Evolutionary conservation across 768 basidiomycete species (phyloP), one percentile per base, ranked within the genome.

Genomic region (Auriculariales sp.): DNA sequence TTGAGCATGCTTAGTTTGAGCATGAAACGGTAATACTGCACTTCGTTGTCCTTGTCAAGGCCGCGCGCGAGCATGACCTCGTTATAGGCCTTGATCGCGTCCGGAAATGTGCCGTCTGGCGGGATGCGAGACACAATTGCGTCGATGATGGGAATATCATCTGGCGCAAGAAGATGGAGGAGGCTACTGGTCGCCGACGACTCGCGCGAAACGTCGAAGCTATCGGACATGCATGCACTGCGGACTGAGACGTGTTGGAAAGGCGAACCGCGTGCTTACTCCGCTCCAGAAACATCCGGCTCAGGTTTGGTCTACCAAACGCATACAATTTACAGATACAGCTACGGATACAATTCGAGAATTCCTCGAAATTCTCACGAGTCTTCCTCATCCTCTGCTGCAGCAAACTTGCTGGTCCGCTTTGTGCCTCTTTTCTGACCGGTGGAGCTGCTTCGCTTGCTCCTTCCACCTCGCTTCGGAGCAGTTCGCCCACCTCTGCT

Each of bases 61-160:
- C 81, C 81, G 2, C 79, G 73, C 55, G 84, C 81, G 51, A 74
- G 72, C 22, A 91, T 66, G 19, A 89, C 75, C 50, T 84, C 79
- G 58, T 81, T 85, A 64, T 92, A 91, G 0, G 87, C 83, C 59
- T 84, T 87, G 70, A 88, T 80, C n/a, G 89, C 75, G 3, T 77
- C 74, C 32, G 86, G 69, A 58, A 90, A 90, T 0, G 83, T 83
- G 3, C 83, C 83, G 7, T 71, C 66, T 6, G 76, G 67, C 4
- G 80, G 72, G 35, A 83, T 85, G 48, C 81, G 78, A 51, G 67
- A 59, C 25, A 92, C 77, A 11, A 92, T 82, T 22, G 77, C 74
- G 54, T 90, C 83, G 39, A 92, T 69, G 55, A 91, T 72, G 42
- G 77, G 71, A 53, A 89, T 69, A 58, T 91, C 83, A 39, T 69